Conservation (phyloP, 345 rosid genomes). For the Lepidium africanum region DNA sequence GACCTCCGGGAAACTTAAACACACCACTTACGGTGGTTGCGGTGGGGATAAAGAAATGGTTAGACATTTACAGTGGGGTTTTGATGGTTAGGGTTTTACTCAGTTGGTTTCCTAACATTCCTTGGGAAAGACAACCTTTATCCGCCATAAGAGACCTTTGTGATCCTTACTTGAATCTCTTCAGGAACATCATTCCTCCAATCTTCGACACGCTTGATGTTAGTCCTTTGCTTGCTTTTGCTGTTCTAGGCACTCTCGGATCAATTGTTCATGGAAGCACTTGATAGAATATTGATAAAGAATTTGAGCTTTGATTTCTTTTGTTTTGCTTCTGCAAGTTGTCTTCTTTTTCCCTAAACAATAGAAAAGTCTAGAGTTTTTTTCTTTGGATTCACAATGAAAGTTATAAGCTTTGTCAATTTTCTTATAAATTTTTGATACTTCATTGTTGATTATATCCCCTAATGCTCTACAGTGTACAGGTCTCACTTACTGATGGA, state of each 20-base stretch:
- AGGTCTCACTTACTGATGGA: neutral
- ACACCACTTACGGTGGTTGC: constrained; percentile 82
- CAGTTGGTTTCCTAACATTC: constrained; percentile 93
- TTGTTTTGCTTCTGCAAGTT: no score
- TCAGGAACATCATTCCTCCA: constrained; percentile 77
- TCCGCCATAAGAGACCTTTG: constrained; percentile 77
- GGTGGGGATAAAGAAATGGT: constrained; percentile 78
- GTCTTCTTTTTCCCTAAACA: neutral
- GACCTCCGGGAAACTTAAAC: constrained; percentile 45
- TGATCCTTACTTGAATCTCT: constrained; percentile 81
- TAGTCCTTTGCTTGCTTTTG: constrained; percentile 79
- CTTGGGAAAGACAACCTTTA: constrained; percentile 83
- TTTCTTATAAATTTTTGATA: neutral
- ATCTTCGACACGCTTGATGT: constrained; percentile 71
- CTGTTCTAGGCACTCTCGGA: constrained; percentile 63
- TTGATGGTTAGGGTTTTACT: constrained; percentile 87
- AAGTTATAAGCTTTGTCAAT: neutral
- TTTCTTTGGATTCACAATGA: neutral
- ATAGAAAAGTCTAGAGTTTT: neutral
- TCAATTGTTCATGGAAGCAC: constrained; percentile 25
- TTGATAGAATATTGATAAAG: no score
- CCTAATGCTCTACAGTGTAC: neutral
- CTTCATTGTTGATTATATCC: neutral
- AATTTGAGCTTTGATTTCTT: no score
- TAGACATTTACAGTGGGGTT: constrained; percentile 78